phyloP scores from a whole-genome alignment of 768 basidiomycete genomes.

The Saitozyma podzolica region DNA sequence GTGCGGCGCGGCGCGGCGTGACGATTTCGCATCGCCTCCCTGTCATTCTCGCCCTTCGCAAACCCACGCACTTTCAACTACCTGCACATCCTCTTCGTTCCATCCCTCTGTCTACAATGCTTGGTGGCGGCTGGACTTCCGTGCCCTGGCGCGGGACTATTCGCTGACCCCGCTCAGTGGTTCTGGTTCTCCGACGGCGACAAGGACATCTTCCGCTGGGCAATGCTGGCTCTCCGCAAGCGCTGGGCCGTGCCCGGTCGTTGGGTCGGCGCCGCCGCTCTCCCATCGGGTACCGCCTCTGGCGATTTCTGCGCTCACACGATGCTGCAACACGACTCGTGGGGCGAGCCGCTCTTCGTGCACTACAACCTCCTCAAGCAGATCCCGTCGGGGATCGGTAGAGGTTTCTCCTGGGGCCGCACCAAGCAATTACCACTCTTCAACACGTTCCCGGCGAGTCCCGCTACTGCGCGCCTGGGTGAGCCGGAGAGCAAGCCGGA shows the following conservation, averaged over 20 bases:
- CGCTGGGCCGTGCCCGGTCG: conserved; percentile 57
- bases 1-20: conserved; percentile 6
- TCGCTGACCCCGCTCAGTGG: conserved; percentile 37
- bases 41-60: neutral
- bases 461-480: conserved; percentile 26
- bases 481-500: conserved; percentile 23
- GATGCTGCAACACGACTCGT: conserved; percentile 53
- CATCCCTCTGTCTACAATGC: no score
- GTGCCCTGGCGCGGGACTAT: neutral
- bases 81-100: no score
- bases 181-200: conserved; percentile 56
- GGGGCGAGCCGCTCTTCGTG: conserved; percentile 47
- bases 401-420: conserved; percentile 46
- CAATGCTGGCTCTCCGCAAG: conserved; percentile 54
- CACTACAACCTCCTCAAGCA: conserved; percentile 56
- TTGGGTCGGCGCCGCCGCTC: conserved; percentile 53
- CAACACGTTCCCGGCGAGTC: conserved; percentile 38
- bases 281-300: conserved; percentile 47
- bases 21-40: neutral
- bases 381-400: conserved; percentile 46
- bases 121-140: no score
- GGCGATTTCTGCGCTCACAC: conserved; percentile 35
- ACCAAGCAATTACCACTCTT: conserved; percentile 47
- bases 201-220: conserved; percentile 54
- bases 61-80: no score